Conservation (phyloP, 2,329 filamentous ascomycete species). For the Aquanectria penicillioides region DNA sequence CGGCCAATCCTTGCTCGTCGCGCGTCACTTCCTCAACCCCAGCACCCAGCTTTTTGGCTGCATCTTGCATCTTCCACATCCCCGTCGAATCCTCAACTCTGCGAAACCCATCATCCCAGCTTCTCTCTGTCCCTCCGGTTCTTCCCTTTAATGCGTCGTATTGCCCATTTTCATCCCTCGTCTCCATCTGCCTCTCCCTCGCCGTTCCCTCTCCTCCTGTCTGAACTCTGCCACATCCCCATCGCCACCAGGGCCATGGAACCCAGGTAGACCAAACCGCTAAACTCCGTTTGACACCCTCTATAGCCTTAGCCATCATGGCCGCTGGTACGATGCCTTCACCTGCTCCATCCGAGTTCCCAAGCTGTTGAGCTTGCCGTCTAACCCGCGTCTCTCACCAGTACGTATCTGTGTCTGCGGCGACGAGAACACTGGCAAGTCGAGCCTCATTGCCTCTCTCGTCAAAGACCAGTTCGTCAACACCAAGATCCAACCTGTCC, state of each 20-base stretch:
- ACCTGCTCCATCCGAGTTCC: background rate
- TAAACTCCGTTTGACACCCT: conserved; percentile 4
- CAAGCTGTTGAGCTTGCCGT: background rate
- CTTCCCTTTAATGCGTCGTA: conserved; percentile 12
- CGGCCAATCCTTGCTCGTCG: conserved; percentile 38
- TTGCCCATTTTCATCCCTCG: background rate
- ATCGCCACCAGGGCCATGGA: conserved; percentile 31
- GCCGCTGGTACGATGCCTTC: conserved; percentile 34
- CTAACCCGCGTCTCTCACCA: conserved; percentile 36
- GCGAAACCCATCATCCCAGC: conserved; percentile 7
- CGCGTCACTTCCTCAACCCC: conserved; percentile 32
- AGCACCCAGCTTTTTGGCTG: conserved; percentile 25
- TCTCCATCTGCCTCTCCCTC: background rate
- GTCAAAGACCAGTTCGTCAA: conserved; percentile 98
- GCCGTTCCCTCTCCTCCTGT: background rate
- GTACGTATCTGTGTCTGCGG: conserved; percentile 97
- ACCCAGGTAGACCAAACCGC: conserved; percentile 29
- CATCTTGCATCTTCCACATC: conserved; percentile 21
- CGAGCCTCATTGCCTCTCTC: conserved; percentile 90
- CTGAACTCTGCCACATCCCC: conserved; percentile 16
- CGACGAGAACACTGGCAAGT: conserved; percentile 95
- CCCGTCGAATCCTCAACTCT: too few relatives aligned
- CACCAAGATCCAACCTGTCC: conserved; percentile 92
- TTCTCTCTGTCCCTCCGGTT: conserved; percentile 11
- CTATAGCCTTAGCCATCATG: conserved; percentile 32